Evolutionary conservation across 352 stramenopile species (phyloP), one percentile per base, ranked within the genome.

Genomic region (Phytophthora chlamydospora): DNA sequence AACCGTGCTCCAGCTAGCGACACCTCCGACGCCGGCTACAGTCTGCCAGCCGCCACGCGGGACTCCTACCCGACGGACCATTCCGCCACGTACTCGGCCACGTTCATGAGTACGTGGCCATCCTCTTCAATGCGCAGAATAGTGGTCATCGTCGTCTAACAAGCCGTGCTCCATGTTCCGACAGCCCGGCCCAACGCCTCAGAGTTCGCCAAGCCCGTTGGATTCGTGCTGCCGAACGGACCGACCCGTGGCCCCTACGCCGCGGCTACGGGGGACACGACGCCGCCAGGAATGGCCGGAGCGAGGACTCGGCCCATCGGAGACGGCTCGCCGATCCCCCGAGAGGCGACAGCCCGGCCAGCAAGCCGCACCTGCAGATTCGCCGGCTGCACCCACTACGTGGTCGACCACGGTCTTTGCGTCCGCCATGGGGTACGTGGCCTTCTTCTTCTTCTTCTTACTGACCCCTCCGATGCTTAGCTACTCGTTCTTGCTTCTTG

Each of bases 341-440:
- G 35, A 56, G 29, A 31, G 32, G 4, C 16, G 35, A 36, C 36
- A 12, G 1, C 46, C 9, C 66, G 75, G 12, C 76, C 77, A 12
- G 71, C 78, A n/a, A 85, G 66, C 44, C 76, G 80, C 36, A 76
- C 80, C 32, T 90, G 78, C 65, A 88, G 80, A 47, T 77, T 72
- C 44, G 69, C 80, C 21, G 78, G 76, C 43, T 90, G 80, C 39
- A 80, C 78, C 43, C 75, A 88, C 55, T 90, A 90, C 64, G 79
- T 90, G 17, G 80, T 88, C 39, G 79, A 90, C 46, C 73, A 85
- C 35, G 80, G 80, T 10, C 73, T 88, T 16, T 90, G 80, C 42
- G 75, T 88, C 12, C 74, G 80, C 4, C 80, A 90, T 31, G 78
- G 80, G 36, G 80, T 90, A 68, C 44, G 75, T 61, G 16, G 29